Base-by-base conservation (phyloP, 2,329 filamentous ascomycete species). In the Fusarium phyllophilum region DNA sequence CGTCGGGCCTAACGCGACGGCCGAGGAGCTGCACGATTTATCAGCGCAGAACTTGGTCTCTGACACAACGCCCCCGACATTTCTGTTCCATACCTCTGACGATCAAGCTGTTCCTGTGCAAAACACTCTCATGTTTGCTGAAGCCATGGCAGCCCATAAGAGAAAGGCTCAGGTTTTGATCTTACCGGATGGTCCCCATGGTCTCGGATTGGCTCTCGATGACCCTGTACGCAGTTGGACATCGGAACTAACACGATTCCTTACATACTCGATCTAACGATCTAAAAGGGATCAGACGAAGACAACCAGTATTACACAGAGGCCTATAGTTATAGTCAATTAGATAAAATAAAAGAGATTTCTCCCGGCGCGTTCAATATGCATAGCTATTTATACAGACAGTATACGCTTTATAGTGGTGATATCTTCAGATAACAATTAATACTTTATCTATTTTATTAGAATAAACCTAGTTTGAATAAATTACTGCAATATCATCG, bases 41-140 rank as follows among this genome's bases (percentile, higher is more conserved):
- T 71, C 68, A 22, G 68, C 68, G 6, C 65, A 71, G 46, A 65
- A 71, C 13, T 39, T 59, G 9, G 66, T 71, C 6, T 71, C 68
- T 15, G 31, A 33, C 1, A 61, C 51, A 14, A 71, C 68, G 12
- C 68, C 68, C 6, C 60, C 65, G 12, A 71, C 66, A 7, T 71
- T 71, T 22, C 14, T 71, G n/a, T 71, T 71, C 29, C 68, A 71
- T 39, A 69, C 68, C 0, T 68, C 39, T 2, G 48, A 71, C 31
- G 68, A 71, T 13, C n/a, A 29, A 12, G 33, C 68, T 11, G 68
- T 71, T 9, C 66, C 65, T 10, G 61, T 71, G 11, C 39, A 62
- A 34, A 71, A 71, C 26, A 65, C 59, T 18, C 52, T 60, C 18
- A 22, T 69, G 11, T 71, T 69, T 44, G 61, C 60, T 17, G 39